A percentile compares a stretch with the other conserved stretches of the same genome.
Evolutionary conservation across 148 eudicot genomes (phyloP).

Genomic region (Arctostaphylos glauca): DNA sequence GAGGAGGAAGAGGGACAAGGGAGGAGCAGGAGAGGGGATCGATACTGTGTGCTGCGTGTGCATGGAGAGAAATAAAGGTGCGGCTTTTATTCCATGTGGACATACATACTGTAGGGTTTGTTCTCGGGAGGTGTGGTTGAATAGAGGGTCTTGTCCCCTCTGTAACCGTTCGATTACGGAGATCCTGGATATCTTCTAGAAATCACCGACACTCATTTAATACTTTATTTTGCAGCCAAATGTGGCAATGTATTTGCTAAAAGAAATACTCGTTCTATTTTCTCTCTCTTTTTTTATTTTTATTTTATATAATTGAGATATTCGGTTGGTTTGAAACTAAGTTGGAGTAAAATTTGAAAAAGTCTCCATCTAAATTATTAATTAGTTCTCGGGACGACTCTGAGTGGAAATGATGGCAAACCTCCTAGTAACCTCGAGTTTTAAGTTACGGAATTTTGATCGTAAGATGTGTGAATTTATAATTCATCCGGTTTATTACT

Average conservation of each 20-base stretch:
- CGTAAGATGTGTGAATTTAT: too few species aligned
- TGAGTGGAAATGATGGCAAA: too few species aligned
- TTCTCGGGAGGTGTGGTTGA: constrained; percentile 31
- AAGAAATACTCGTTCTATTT: background rate
- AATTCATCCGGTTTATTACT: too few species aligned
- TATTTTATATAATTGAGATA: too few species aligned
- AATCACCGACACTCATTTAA: background rate
- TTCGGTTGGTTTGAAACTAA: too few species aligned
- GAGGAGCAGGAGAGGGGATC: background rate
- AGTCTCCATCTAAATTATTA: too few species aligned
- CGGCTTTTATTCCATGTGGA: constrained; percentile 39
- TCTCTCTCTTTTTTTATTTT: background rate
- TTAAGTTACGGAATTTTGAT: too few species aligned
- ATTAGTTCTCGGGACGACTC: too few species aligned
- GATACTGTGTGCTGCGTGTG: constrained; percentile 37
- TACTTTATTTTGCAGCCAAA: background rate
- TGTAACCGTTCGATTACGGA: constrained; percentile 28
- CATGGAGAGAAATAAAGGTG: constrained; percentile 36
- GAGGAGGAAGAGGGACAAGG: background rate
- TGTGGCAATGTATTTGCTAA: background rate
- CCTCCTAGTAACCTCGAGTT: too few species aligned
- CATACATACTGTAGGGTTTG: constrained; percentile 38
- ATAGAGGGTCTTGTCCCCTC: constrained; percentile 37
- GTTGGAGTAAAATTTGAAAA: too few species aligned
- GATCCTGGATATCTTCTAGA: constrained; percentile 35